These are phyloP conservation scores for Solanum pimpinellifolium DNA, from an alignment of 257 asterid species.

Conservation along the genomic window DNA sequence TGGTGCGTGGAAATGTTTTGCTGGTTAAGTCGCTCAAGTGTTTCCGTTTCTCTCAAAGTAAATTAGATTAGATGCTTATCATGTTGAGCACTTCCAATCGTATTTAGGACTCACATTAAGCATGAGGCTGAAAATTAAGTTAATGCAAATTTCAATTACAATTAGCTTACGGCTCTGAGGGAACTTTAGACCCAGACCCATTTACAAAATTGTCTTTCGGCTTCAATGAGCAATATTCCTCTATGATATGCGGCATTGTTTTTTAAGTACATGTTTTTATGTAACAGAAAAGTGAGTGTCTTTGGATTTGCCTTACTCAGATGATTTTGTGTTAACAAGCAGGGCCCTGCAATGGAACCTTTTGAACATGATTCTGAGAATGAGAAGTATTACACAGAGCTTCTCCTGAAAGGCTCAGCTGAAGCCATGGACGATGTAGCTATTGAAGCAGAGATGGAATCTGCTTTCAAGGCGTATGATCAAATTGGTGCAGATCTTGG, in stretches of 20 bases:
- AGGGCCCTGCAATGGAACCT: constrained; percentile 88
- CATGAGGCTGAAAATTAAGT: background rate
- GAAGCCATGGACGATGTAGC: constrained; percentile 50
- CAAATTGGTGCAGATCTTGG: constrained; percentile 68
- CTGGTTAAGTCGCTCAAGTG: background rate
- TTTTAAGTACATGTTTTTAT: background rate
- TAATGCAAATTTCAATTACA: background rate
- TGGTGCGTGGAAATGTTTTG: background rate
- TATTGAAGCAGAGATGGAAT: constrained; percentile 70
- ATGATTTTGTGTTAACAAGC: constrained; percentile 5
- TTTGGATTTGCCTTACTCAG: background rate
- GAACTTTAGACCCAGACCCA: background rate
- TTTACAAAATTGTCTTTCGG: background rate
- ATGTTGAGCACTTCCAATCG: background rate
- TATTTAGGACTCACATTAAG: background rate
- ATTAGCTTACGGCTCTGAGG: background rate
- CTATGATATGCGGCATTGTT: background rate
- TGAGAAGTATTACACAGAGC: constrained; percentile 58
- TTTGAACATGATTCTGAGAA: constrained; percentile 60
- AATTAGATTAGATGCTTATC: background rate
- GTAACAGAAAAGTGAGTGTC: background rate
- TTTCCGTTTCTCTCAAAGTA: background rate
- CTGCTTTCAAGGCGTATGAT: constrained; percentile 41
- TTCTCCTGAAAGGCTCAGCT: constrained; percentile 38
- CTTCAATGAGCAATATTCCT: background rate